Conservation (phyloP, 768 basidiomycete genomes). For the Coprinopsis cinerea region DNA sequence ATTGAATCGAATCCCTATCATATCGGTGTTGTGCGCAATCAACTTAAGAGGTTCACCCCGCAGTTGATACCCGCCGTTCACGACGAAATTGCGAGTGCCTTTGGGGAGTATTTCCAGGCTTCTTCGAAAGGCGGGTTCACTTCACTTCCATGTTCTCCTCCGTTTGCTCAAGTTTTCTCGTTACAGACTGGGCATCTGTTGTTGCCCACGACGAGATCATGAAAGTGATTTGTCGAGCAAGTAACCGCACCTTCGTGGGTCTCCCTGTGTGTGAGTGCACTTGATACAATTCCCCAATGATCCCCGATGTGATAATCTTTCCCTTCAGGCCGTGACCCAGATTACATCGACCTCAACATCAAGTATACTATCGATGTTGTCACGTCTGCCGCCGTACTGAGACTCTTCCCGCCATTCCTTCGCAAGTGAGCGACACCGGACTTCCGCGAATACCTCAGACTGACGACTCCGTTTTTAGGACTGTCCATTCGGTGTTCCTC, state of each 20-base stretch:
- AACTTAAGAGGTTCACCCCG: slow-evolving; percentile 12
- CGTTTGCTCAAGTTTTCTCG: background rate
- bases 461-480: background rate
- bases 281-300: background rate
- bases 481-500: slow-evolving; percentile 7
- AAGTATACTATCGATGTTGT: slow-evolving; percentile 29
- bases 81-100: slow-evolving; percentile 1
- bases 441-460: background rate
- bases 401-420: slow-evolving; percentile 29
- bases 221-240: slow-evolving; percentile 33
- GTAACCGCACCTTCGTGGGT: slow-evolving; percentile 34
- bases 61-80: slow-evolving; percentile 6
- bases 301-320: background rate
- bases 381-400: slow-evolving; percentile 21
- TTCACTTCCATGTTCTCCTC: background rate
- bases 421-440: slow-evolving; percentile 28
- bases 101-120: slow-evolving; percentile 2
- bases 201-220: slow-evolving; percentile 20
- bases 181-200: slow-evolving; percentile 34
- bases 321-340: slow-evolving; percentile 27
- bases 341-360: slow-evolving; percentile 25
- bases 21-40: slow-evolving; percentile 15
- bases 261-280: slow-evolving; percentile 12
- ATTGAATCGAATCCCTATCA: slow-evolving; percentile 16
- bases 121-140: slow-evolving; percentile 1